Base-by-base conservation (phyloP, 106 monocot genomes). In the Hemerocallis citrina region DNA sequence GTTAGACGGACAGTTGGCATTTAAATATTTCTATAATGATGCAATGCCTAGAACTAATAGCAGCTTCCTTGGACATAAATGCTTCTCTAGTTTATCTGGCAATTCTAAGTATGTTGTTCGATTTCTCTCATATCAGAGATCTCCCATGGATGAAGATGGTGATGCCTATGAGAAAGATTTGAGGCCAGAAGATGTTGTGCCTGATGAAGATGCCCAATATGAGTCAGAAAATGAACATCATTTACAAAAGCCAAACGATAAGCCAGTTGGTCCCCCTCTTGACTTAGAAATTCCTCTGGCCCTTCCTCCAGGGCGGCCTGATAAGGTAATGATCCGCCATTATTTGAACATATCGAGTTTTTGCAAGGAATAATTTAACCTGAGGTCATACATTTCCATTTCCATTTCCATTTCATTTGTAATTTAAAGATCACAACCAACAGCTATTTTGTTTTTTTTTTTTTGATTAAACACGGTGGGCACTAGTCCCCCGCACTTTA, bases 151-250 rank as follows among this genome's bases (percentile, higher is more conserved):
- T 14, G 88, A 84, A 25, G 37, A 38, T 11, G 80, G 78, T 68
- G 80, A 66, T 17, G 60, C 36, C 15, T 83, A 80, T 49, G 78
- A 84, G 27, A 84, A 78, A 63, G 70, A 68, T 52, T 43, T 92
- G 50, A 74, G 63, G 51, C 81, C 88, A 7, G 92, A 92, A 57
- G 92, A 88, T 63, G 54, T 88, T 16, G 78, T 92, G 41, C 84
- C 74, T 50, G 92, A 92, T 71, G 88, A 92, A 73, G 83, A 81
- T 71, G 72, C 38, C 10, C 75, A 68, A 1, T 81, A 76, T 68
- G 88, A 73, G 64, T 92, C 80, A 55, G 86, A 91, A 68, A 84
- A 92, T 65, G 92, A 88, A 34, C 80, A 84, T 33, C 27, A 84
- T 68, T 80, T 81, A 32, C 75, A 74, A 32, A 92, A 92, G 67